phyloP scores from a whole-genome alignment of 2,329 filamentous ascomycete genomes.

The Acrocalymma vagum region DNA sequence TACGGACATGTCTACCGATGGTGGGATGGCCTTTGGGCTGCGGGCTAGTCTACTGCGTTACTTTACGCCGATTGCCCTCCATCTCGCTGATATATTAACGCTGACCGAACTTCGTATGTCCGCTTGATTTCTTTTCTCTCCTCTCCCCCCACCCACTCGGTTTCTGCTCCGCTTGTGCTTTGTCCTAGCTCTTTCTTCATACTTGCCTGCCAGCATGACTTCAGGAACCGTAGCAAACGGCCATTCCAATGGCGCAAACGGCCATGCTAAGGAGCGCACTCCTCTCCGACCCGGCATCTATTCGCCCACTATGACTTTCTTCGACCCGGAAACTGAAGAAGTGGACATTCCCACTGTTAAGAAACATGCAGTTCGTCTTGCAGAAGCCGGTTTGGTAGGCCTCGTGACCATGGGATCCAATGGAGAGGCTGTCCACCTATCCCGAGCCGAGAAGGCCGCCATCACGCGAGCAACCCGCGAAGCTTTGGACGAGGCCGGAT shows the following conservation, averaged over 20 bases:
- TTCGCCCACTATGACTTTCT: conserved; percentile 90
- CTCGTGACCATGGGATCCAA: conserved; percentile 91
- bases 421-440: conserved; percentile 87
- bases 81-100: conserved; percentile 48
- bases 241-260: conserved; percentile 43
- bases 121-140: conserved; percentile 20
- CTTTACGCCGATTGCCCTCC: conserved; percentile 42
- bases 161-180: conserved; percentile 9
- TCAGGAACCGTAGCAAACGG: conserved; percentile 39
- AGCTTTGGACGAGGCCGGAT: conserved; percentile 83
- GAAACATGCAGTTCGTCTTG: conserved; percentile 80
- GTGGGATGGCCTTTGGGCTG: conserved; percentile 43
- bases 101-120: conserved; percentile 39
- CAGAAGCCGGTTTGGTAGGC: conserved; percentile 78
- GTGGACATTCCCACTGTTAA: conserved; percentile 82
- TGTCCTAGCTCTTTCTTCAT: conserved; percentile 4
- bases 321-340: conserved; percentile 83
- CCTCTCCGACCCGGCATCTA: conserved; percentile 84
- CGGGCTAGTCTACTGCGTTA: conserved; percentile 38
- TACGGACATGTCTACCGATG: conserved; percentile 27
- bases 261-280: conserved; percentile 50
- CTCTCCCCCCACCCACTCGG: conserved; percentile 23
- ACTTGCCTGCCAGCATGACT: conserved; percentile 18
- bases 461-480: conserved; percentile 82
- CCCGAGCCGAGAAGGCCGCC: conserved; percentile 76